Conservation (phyloP, 176 grass and related monocot genomes). For the Hyparrhenia diplandra region DNA sequence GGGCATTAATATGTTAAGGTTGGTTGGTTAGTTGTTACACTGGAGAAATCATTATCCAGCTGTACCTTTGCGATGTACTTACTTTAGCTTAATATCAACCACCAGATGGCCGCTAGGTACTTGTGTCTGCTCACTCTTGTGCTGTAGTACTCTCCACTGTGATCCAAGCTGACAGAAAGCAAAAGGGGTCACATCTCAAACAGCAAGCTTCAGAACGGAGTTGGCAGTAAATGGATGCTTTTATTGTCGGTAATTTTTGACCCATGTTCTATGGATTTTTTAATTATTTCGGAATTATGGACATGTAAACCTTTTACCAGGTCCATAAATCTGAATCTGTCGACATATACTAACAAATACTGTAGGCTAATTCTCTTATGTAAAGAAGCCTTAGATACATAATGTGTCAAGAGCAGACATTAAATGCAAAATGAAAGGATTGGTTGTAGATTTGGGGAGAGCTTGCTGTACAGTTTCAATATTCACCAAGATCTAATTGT, state of each 20-base stretch:
- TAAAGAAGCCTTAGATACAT: not conserved
- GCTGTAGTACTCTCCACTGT: not conserved
- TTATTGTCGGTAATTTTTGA: not conserved
- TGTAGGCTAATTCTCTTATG: not conserved
- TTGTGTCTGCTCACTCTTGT: not conserved
- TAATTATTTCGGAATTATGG: not conserved
- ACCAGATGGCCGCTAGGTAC: constrained; percentile 3
- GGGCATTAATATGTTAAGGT: constrained; percentile 30
- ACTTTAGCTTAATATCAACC: constrained; percentile 12
- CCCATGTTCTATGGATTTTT: not conserved
- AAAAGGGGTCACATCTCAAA: not conserved
- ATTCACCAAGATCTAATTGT: constrained; percentile 27
- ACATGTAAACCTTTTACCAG: not conserved
- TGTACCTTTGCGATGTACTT: constrained; percentile 28
- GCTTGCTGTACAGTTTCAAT: not conserved
- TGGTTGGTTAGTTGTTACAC: constrained; percentile 35
- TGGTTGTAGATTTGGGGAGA: not conserved
- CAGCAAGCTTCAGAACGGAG: not conserved
- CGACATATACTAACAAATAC: not conserved
- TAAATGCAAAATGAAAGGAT: constrained; percentile 19
- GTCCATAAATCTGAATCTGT: not conserved
- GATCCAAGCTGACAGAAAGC: constrained; percentile 6
- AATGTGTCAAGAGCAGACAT: constrained; percentile 11
- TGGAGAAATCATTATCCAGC: constrained; percentile 30
- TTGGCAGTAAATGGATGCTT: not conserved